phyloP scores from a whole-genome alignment of 139 green algal genomes.

The Volvox reticuliferus region DNA sequence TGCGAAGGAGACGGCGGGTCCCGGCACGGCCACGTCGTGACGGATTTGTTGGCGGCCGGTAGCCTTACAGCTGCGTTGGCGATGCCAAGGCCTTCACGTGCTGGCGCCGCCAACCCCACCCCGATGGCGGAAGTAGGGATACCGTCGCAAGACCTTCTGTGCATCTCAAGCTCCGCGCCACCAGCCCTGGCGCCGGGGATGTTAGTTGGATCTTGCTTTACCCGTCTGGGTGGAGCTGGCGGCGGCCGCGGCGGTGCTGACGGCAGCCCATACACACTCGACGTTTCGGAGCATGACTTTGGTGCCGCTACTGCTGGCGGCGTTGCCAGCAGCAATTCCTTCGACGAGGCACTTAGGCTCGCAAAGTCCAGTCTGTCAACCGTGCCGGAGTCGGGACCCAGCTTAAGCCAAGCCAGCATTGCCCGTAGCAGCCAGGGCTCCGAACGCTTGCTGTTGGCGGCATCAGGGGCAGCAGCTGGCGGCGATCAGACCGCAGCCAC shows the following conservation, averaged over 20 bases:
- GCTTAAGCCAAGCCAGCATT: not conserved
- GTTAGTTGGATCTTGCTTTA: not conserved
- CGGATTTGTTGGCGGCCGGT: not conserved
- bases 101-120: not conserved
- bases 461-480: not conserved
- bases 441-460: not conserved
- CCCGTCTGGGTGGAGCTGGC: not conserved
- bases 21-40: not conserved
- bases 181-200: not conserved
- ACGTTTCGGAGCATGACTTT: not conserved
- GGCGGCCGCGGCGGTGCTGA: not conserved
- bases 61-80: constrained; percentile 9
- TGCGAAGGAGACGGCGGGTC: not conserved
- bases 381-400: constrained; percentile 12
- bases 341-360: constrained; percentile 10
- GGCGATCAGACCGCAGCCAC: not conserved
- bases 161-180: constrained; percentile 6
- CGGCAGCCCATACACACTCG: not conserved
- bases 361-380: constrained; percentile 10
- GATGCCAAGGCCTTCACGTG: not conserved
- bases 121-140: not conserved
- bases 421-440: not conserved
- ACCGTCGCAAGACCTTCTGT: not conserved
- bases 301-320: not conserved
- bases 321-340: not conserved